phyloP scores from a whole-genome alignment of 176 grass and related monocot species.

The Leersia perrieri region DNA sequence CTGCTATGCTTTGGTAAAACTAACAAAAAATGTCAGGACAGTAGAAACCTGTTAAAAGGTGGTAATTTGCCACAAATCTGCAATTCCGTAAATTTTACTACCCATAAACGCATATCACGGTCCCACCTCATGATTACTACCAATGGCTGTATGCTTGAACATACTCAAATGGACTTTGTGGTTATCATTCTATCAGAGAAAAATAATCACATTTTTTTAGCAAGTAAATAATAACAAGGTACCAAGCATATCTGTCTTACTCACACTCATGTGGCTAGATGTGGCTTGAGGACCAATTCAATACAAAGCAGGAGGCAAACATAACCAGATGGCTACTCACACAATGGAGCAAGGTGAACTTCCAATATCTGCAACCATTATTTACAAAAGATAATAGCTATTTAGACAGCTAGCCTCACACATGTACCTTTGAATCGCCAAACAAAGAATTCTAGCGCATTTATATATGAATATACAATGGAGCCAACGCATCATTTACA shows the following conservation, averaged over 20 bases:
- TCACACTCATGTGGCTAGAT: neutral
- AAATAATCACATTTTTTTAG: neutral
- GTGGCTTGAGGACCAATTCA: neutral
- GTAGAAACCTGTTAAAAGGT: no score
- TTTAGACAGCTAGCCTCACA: constrained; percentile 20
- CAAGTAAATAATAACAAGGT: neutral
- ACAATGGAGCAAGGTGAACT: constrained; percentile 11
- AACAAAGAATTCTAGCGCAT: constrained; percentile 46
- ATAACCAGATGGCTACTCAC: neutral
- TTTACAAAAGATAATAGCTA: constrained; percentile 43
- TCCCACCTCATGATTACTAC: neutral
- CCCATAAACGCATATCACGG: neutral
- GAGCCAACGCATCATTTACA: constrained; percentile 45
- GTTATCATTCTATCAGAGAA: neutral
- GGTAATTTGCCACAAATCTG: neutral
- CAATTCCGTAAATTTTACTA: neutral
- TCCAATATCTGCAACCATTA: constrained; percentile 46
- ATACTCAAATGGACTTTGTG: neutral
- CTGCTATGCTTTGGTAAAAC: no score
- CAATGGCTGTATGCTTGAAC: neutral
- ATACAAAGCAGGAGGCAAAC: neutral
- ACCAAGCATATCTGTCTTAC: neutral
- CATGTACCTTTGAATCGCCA: constrained; percentile 33
- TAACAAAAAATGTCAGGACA: no score
- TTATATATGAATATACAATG: constrained; percentile 40